Conservation (phyloP, 202 grass and related monocot species). For the Musa balbisiana region DNA sequence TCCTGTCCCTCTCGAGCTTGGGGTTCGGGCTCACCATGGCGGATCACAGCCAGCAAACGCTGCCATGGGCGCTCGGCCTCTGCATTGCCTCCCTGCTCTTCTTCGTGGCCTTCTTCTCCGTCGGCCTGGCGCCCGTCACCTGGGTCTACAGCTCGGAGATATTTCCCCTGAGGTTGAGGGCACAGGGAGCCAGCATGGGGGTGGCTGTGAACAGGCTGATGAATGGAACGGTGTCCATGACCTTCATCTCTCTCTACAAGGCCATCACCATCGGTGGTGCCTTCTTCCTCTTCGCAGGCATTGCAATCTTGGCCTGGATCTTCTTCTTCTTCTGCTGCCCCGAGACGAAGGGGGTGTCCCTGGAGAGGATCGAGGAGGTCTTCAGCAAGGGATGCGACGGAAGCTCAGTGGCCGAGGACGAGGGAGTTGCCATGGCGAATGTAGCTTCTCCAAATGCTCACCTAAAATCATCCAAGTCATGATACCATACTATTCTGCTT, state of each 20-base stretch:
- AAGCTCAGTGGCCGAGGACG: background rate
- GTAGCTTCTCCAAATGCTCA: too few relatives aligned
- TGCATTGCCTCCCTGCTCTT: conserved; percentile 12
- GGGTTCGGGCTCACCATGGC: conserved; percentile 21
- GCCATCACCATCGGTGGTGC: background rate
- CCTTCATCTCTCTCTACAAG: conserved; percentile 1
- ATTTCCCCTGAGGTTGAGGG: conserved; percentile 26
- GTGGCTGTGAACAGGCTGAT: conserved; percentile 28
- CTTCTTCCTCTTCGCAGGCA: conserved; percentile 35
- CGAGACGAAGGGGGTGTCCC: conserved; percentile 29
- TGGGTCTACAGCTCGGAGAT: conserved; percentile 12
- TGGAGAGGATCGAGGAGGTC: conserved; percentile 34
- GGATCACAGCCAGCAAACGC: background rate
- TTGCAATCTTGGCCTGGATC: conserved; percentile 13
- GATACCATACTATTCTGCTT: too few relatives aligned
- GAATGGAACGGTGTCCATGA: conserved; percentile 28
- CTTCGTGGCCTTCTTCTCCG: conserved; percentile 31
- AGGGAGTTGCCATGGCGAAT: too few relatives aligned
- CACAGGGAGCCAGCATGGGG: conserved; percentile 27
- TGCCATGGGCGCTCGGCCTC: too few relatives aligned
- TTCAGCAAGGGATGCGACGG: background rate
- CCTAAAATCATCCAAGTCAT: too few relatives aligned
- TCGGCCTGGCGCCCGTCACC: conserved; percentile 34
- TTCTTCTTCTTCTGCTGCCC: conserved; percentile 30
- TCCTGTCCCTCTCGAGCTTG: conserved; percentile 12